These are phyloP conservation scores for Withania somnifera DNA, from an alignment of 305 asterid genomes.

Conservation along the genomic window DNA sequence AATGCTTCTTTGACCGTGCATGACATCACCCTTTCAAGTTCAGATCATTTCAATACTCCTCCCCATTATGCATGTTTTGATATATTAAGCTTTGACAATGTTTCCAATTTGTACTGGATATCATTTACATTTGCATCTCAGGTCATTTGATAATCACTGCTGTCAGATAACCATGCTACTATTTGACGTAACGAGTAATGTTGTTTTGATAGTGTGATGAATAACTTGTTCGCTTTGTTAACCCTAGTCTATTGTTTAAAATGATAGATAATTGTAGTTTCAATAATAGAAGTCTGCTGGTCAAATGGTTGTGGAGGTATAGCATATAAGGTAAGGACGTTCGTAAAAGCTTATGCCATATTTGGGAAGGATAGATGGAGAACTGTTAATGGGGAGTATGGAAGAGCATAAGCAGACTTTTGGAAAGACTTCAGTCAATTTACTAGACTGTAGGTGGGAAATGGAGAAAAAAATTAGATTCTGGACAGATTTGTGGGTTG, in stretches of 20 bases:
- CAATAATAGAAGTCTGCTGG: neutral
- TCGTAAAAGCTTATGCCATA: neutral
- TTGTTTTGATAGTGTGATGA: neutral
- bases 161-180: neutral
- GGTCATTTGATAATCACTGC: neutral
- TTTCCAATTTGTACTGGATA: neutral
- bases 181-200: neutral
- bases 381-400: neutral
- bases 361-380: neutral
- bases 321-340: neutral
- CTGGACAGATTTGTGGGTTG: neutral
- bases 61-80: neutral
- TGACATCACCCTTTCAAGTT: neutral
- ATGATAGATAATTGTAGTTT: neutral
- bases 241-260: neutral
- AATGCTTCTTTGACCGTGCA: neutral
- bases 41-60: neutral
- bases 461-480: neutral
- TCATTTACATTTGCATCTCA: neutral
- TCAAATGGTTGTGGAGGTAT: neutral
- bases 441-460: neutral
- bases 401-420: neutral
- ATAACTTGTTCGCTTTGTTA: neutral
- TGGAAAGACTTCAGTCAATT: neutral
- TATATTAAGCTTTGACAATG: neutral